phyloP scores from a whole-genome alignment of 225 moss, liverwort and hornwort species.

The Polytrichum commune region DNA sequence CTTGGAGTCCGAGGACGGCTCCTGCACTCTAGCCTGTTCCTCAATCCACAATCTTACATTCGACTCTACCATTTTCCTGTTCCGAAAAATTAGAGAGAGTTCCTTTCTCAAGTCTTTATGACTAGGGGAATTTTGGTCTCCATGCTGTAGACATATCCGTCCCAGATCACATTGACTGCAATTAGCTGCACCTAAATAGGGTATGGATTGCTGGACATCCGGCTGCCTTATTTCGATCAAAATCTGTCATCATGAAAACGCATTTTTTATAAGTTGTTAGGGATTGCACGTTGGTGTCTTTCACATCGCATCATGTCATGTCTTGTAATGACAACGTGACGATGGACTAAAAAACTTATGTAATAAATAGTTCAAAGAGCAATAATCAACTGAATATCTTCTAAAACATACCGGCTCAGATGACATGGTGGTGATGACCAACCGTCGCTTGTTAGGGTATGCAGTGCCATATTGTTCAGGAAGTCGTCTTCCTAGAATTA shows the following conservation, averaged over 20 bases:
- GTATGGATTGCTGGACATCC: constrained; percentile 6
- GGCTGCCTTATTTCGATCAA: constrained; percentile 8
- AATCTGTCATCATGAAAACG: not conserved
- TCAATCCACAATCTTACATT: constrained; percentile 2
- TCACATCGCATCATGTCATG: not conserved
- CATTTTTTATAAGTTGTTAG: not conserved
- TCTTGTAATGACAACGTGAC: not conserved
- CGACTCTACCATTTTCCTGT: constrained; percentile 3
- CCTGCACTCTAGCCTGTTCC: constrained; percentile 2
- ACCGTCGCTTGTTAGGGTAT: constrained; percentile 7
- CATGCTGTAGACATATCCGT: not conserved
- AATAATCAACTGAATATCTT: not conserved
- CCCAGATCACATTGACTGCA: constrained; percentile 3
- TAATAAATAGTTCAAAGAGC: too few relatives aligned
- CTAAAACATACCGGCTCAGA: constrained; percentile 4
- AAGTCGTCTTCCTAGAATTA: not conserved
- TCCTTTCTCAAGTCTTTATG: constrained; percentile 1
- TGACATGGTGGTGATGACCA: constrained; percentile 7
- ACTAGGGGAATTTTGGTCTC: not conserved
- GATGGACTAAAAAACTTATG: too few relatives aligned
- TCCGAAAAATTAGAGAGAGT: not conserved
- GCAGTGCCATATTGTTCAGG: not conserved
- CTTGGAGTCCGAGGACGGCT: not conserved
- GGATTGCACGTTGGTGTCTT: not conserved
- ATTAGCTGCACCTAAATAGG: not conserved